These are phyloP conservation scores for Laburnicola sp. DNA, from an alignment of 2,329 filamentous ascomycete species.

Conservation along the genomic window DNA sequence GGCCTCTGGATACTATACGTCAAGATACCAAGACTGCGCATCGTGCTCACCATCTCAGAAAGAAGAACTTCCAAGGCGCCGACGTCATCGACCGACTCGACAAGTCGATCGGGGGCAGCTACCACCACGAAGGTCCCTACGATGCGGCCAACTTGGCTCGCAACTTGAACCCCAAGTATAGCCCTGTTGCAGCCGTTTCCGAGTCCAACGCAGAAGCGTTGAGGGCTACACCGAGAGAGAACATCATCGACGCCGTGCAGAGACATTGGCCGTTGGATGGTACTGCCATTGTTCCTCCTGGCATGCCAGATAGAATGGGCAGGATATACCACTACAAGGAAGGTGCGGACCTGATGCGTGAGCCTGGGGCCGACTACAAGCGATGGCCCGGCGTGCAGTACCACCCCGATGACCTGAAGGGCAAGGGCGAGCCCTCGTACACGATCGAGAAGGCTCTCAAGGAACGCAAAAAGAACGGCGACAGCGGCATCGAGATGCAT, in stretches of 20 bases:
- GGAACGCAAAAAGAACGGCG: constrained; percentile 55
- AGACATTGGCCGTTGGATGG: constrained; percentile 81
- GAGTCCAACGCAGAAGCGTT: constrained; percentile 75
- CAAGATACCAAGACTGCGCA: constrained; percentile 67
- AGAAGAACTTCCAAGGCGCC: constrained; percentile 66
- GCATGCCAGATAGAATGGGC: constrained; percentile 68
- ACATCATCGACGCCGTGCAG: constrained; percentile 71
- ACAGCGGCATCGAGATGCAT: constrained; percentile 50
- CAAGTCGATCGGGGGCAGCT: constrained; percentile 61
- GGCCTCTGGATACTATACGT: constrained; percentile 68
- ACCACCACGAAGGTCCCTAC: constrained; percentile 90
- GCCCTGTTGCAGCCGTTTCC: constrained; percentile 76
- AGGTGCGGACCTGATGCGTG: constrained; percentile 82
- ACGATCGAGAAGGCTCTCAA: constrained; percentile 70
- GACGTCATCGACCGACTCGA: constrained; percentile 85
- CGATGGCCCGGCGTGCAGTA: constrained; percentile 72
- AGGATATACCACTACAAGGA: constrained; percentile 77
- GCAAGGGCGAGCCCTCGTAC: constrained; percentile 78
- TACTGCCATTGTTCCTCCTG: constrained; percentile 74
- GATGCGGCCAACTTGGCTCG: constrained; percentile 77
- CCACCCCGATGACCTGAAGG: constrained; percentile 75
- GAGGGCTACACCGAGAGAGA: constrained; percentile 77
- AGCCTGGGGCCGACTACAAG: constrained; percentile 78
- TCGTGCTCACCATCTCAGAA: constrained; percentile 66
- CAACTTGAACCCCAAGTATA: constrained; percentile 65